A percentile compares a stretch with the other conserved stretches of the same genome.
phyloP scores from a whole-genome alignment of 306 rosid species.

The Trifolium subterraneum region DNA sequence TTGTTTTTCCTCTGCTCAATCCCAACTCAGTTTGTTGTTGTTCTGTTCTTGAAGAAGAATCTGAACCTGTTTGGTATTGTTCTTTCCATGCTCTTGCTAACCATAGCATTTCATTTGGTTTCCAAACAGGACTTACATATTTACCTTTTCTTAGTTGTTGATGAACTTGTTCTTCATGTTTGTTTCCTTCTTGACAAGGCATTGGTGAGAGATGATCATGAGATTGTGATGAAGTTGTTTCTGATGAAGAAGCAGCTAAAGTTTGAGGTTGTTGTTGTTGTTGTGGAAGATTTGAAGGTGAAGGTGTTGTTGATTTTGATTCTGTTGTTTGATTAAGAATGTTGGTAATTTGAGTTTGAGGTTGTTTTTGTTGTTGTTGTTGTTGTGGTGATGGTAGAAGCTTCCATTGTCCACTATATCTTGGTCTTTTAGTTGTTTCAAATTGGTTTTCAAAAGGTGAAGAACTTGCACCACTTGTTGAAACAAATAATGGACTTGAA shows the following conservation, averaged over 20 bases:
- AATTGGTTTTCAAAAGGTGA: conserved; percentile 63
- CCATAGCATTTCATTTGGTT: conserved; percentile 95
- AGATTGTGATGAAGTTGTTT: conserved; percentile 74
- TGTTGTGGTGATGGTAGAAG: conserved; percentile 74
- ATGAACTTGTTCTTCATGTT: conserved; percentile 56
- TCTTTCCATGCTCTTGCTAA: conserved; percentile 86
- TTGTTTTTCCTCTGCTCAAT: conserved; percentile 66
- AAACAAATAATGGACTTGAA: conserved; percentile 59
- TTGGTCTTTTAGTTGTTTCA: conserved; percentile 65
- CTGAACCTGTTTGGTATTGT: conserved; percentile 62
- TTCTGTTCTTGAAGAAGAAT: conserved; percentile 49
- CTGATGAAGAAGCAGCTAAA: conserved; percentile 66
- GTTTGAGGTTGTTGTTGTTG: conserved; percentile 38
- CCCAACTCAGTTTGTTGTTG: conserved; percentile 32
- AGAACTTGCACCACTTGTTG: conserved; percentile 64
- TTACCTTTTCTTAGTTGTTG: conserved; percentile 87
- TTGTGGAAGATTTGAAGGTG: conserved; percentile 48
- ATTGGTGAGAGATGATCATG: conserved; percentile 53
- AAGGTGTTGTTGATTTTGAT: conserved; percentile 75
- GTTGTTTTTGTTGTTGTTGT: conserved; percentile 43
- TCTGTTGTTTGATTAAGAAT: conserved; percentile 49
- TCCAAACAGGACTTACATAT: conserved; percentile 97
- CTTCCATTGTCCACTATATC: conserved; percentile 93
- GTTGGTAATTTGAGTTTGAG: conserved; percentile 48
- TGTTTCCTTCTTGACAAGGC: conserved; percentile 61